Evolutionary conservation across 2,329 filamentous ascomycete genomes (phyloP).

Genomic region (Colletotrichum horii): DNA sequence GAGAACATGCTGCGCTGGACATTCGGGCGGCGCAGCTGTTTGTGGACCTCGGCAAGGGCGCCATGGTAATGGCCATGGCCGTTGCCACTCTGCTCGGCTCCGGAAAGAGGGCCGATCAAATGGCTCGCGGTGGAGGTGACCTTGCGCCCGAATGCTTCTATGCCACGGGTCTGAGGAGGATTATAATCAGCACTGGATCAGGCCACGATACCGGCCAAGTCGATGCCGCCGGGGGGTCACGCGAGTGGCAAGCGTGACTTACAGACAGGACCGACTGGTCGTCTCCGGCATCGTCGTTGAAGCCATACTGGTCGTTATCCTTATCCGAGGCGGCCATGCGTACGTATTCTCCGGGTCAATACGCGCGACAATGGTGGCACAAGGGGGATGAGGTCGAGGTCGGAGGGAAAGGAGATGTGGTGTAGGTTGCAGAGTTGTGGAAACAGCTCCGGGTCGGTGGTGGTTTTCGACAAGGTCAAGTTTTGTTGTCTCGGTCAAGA

Average conservation of each 20-base stretch:
- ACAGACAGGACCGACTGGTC: slow-evolving; percentile 52
- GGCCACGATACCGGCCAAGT: slow-evolving; percentile 22
- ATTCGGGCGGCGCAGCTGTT: slow-evolving; percentile 81
- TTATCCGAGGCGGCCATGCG: slow-evolving; percentile 48
- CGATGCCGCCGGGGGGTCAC: not conserved
- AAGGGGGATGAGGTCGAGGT: not conserved
- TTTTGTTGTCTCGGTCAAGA: slow-evolving; percentile 22
- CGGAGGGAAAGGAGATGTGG: not conserved
- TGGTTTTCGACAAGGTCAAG: slow-evolving; percentile 19
- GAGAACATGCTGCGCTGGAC: slow-evolving; percentile 92
- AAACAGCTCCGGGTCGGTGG: not conserved
- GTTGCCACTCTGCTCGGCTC: slow-evolving; percentile 56
- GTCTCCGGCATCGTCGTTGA: slow-evolving; percentile 52
- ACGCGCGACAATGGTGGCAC: slow-evolving; percentile 17
- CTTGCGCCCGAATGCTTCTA: slow-evolving; percentile 93
- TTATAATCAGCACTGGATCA: not conserved
- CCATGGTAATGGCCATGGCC: slow-evolving; percentile 68
- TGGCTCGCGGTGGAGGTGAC: slow-evolving; percentile 93
- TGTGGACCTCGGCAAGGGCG: slow-evolving; percentile 88
- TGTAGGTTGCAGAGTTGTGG: not conserved
- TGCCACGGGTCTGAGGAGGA: slow-evolving; percentile 72
- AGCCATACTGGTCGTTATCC: slow-evolving; percentile 48
- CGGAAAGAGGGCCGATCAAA: slow-evolving; percentile 74
- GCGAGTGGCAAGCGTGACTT: slow-evolving; percentile 21
- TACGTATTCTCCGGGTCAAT: slow-evolving; percentile 16